Base-by-base conservation (phyloP, 768 basidiomycete species). In the Phylloporus sp. region DNA sequence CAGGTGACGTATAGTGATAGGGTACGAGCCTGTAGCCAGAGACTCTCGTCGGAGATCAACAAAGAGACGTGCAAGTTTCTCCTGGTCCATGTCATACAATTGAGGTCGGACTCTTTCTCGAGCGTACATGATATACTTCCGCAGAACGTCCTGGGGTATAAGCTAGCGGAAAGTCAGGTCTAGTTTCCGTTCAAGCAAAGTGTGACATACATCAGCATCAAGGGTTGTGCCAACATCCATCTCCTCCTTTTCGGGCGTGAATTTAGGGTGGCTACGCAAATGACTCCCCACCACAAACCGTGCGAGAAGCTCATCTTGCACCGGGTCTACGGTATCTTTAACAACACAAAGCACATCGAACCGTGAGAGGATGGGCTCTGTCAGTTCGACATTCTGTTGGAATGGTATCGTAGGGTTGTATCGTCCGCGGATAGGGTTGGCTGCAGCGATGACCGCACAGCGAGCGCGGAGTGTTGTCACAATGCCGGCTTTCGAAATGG, bases 121-220 rank as follows among this genome's bases (percentile, higher is more conserved):
- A 0, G 94, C 92, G 60, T 98, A 98, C 90, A 98, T 95, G 71
- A 98, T 97, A 67, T 98, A 99, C 65, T 98, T 99, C 42, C 90
- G 83, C 21, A 99, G 79, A 28, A 95, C 69, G 53, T 98, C 94
- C 75, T 99, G 96, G 1, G 95, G 90, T 56, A 99, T 98, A 57
- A 97, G 80, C 95, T 99, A 48, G 28, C 2, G 18, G 22, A 29
- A 18, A 9, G 31, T 64, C 21, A 68, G 51, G 8, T 26, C 35
- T 17, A 24, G 10, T 20, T 45, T 44, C 17, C 21, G 34, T 29
- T 22, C 13, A 32, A 43, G 45, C 17, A 14, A 15, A 15, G 31
- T n/a, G 21, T 24, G 14, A 72, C 86, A 64, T 67, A 95, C 93
- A 72, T 97, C 94, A 27, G 83, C 90, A 60, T 97, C 94, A 31